phyloP scores from a whole-genome alignment of 2,329 filamentous ascomycete genomes.

The Ophiobolus disseminans region DNA sequence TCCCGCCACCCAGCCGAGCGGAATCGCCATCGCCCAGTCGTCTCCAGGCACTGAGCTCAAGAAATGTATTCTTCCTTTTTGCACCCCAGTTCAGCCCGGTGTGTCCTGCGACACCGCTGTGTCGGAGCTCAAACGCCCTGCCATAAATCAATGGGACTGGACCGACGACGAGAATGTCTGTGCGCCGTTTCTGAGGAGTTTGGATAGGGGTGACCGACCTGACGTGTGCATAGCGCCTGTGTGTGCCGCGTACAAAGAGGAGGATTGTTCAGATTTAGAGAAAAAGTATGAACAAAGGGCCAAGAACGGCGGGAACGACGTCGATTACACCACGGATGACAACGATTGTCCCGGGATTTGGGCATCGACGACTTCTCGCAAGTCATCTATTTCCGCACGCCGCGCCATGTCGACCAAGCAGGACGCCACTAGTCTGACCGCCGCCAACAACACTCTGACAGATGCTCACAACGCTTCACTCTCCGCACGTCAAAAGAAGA shows the following conservation, averaged over 20 bases:
- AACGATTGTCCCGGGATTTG: no score
- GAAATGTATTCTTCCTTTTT: conserved; percentile 2
- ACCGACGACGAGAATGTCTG: background rate
- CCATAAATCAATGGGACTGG: background rate
- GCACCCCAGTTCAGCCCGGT: background rate
- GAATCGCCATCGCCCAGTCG: background rate
- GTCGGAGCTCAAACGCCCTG: background rate
- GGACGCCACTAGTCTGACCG: no score
- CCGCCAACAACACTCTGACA: no score
- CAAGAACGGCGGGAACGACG: no score
- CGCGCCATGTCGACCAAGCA: no score
- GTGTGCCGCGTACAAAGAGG: background rate
- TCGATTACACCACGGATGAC: no score
- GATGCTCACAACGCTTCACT: no score
- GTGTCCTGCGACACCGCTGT: background rate
- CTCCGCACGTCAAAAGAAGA: no score
- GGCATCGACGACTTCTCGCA: no score
- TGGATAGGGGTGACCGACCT: background rate
- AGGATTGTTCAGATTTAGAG: no score
- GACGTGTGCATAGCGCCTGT: background rate
- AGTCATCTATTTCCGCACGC: no score
- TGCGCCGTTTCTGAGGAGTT: background rate
- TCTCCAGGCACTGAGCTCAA: background rate
- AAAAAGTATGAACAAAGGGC: no score
- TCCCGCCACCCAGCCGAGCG: background rate